A percentile compares a stretch with the other conserved stretches of the same genome.
Conservation (phyloP, 1,139 yeast species). For the Blastobotrys malaysiensis region DNA sequence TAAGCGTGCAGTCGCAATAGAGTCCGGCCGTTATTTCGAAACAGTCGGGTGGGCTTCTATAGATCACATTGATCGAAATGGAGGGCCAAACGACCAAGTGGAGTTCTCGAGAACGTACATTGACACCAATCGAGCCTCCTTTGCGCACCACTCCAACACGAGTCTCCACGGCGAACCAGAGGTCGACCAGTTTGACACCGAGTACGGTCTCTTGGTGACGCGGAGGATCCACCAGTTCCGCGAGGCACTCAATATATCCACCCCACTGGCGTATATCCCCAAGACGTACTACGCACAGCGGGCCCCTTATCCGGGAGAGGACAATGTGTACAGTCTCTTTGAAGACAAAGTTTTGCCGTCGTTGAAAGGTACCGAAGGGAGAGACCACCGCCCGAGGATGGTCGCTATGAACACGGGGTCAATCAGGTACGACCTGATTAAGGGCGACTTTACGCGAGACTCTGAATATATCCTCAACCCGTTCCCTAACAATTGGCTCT, state of each 20-base stretch:
- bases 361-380: constrained; percentile 33
- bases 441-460: constrained; percentile 79
- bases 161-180: constrained; percentile 17
- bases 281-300: constrained; percentile 61
- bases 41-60: constrained; percentile 84
- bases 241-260: constrained; percentile 48
- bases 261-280: constrained; percentile 59
- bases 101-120: constrained; percentile 58
- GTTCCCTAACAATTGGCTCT: constrained; percentile 73
- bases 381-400: constrained; percentile 42
- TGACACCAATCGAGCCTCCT: constrained; percentile 72
- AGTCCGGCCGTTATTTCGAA: constrained; percentile 90
- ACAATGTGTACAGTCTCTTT: constrained; percentile 57
- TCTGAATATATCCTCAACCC: constrained; percentile 83
- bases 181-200: constrained; percentile 38
- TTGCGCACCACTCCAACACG: constrained; percentile 52
- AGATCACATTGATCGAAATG: constrained; percentile 29
- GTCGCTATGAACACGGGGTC: constrained; percentile 84
- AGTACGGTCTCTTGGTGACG: constrained; percentile 47
- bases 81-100: constrained; percentile 11
- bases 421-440: constrained; percentile 77
- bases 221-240: constrained; percentile 44
- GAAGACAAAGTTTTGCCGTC: constrained; percentile 55
- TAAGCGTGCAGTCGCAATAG: constrained; percentile 62
- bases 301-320: constrained; percentile 57